Evolutionary conservation across 176 grass and related monocot genomes (phyloP), one percentile per base, ranked within the genome.

Genomic region (Poa pratensis): DNA sequence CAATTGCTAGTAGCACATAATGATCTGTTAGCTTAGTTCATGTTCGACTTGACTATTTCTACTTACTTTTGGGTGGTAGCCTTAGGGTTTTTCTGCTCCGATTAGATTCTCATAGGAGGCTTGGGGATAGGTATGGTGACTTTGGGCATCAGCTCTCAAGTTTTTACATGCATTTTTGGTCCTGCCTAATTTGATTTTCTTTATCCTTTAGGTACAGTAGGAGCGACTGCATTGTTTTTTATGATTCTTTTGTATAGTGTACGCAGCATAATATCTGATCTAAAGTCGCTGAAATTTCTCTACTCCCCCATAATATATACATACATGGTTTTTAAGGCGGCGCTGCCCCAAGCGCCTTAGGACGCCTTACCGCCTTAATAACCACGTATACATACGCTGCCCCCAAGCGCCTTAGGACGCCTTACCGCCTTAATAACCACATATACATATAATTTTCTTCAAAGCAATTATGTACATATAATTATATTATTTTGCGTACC

Each of bases 31-130:
- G 16, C 46, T 49, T 20, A 48, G 35, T 5, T 65, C 35, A 14
- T 59, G n/a, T 51, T 82, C 32, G 24, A 75, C 39, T 66, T 57
- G 76, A 51, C 11, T 19, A 57, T 65, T 49, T 82, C 43, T 6
- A 57, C 57, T 49, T 86, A 42, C 8, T 48, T 7, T 72, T 5
- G 15, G 20, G 30, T 2, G 42, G 27, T 37, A 77, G 60, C 74
- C 42, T 51, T 6, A 5, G 23, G 64, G 30, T 37, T 65, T 70
- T 75, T 52, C 46, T 65, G 34, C 22, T 83, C 28, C 37, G 24
- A n/a, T 73, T 80, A 35, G 26, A 48, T 57, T 35, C 15, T 75
- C n/a, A 61, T 52, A 42, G 27, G 39, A 59, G 16, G 16, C 72
- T 59, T 81, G 86, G 18, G 37, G 64, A 75, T 34, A 20, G 12